Evolutionary conservation across 2,329 filamentous ascomycete species (phyloP).

Genomic region (Clonostachys chloroleuca): DNA sequence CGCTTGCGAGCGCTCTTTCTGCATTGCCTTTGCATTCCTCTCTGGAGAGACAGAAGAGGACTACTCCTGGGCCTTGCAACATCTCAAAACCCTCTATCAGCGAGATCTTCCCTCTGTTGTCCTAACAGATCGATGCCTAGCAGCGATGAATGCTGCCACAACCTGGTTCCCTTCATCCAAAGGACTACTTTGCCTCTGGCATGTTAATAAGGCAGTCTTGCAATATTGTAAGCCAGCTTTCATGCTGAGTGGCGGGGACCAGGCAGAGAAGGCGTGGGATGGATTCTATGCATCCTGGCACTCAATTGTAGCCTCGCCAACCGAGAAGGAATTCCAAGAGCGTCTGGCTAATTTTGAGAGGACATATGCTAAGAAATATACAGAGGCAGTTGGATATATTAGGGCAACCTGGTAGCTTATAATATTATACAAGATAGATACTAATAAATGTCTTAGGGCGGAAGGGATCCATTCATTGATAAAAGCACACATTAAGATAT

Average conservation of each 20-base stretch:
- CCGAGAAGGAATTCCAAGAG: slow-evolving; percentile 6
- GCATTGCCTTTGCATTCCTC: slow-evolving; percentile 12
- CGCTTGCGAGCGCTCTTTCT: slow-evolving; percentile 10
- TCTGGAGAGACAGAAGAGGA: slow-evolving; percentile 8
- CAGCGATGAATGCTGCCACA: slow-evolving; percentile 5
- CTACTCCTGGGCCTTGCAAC: slow-evolving; percentile 10
- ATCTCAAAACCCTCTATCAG: slow-evolving; percentile 7
- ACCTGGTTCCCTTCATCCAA: slow-evolving; percentile 4
- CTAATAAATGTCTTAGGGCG: neutral
- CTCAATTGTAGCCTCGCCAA: slow-evolving; percentile 7
- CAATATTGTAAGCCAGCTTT: slow-evolving; percentile 4
- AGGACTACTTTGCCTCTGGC: slow-evolving; percentile 8
- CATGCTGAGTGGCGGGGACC: neutral
- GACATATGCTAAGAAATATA: slow-evolving; percentile 6
- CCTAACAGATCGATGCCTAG: slow-evolving; percentile 9
- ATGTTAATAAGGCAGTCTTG: slow-evolving; percentile 10
- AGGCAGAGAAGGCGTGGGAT: slow-evolving; percentile 3
- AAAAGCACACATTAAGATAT: slow-evolving; percentile 8
- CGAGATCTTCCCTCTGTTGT: slow-evolving; percentile 6
- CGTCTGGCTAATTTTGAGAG: slow-evolving; percentile 6
- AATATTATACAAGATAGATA: neutral
- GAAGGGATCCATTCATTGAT: slow-evolving; percentile 9
- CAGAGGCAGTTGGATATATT: slow-evolving; percentile 10
- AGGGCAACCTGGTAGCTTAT: slow-evolving; percentile 2
- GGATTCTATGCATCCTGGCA: slow-evolving; percentile 11